A percentile compares a stretch with the other conserved stretches of the same genome.
phyloP scores from a whole-genome alignment of 2,329 filamentous ascomycete genomes.

The Colletotrichum neosansevieriae region DNA sequence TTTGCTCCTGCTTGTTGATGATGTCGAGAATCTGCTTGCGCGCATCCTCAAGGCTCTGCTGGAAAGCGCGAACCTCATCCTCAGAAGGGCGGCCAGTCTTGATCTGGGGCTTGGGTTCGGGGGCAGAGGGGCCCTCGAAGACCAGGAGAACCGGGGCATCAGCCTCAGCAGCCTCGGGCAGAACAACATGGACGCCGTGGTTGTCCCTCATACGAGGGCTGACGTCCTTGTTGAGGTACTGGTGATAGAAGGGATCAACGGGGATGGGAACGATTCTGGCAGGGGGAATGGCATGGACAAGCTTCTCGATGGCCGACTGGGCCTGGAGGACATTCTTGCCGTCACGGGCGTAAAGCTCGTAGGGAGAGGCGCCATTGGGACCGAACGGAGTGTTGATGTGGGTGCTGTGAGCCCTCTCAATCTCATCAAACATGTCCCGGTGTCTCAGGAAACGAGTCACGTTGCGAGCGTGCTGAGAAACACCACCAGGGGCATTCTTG shows the following conservation, averaged over 20 bases:
- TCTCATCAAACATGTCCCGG: constrained; percentile 82
- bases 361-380: constrained; percentile 77
- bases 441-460: constrained; percentile 90
- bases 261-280: constrained; percentile 74
- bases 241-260: constrained; percentile 84
- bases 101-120: constrained; percentile 40
- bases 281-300: constrained; percentile 81
- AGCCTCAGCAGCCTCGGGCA: constrained; percentile 73
- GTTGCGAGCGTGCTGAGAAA: constrained; percentile 83
- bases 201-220: constrained; percentile 73
- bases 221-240: constrained; percentile 75
- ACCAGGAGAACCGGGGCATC: constrained; percentile 77
- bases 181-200: constrained; percentile 79
- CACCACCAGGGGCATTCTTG: constrained; percentile 76
- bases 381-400: constrained; percentile 85
- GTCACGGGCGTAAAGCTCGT: constrained; percentile 90
- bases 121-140: constrained; percentile 71
- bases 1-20: constrained; percentile 69
- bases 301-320: constrained; percentile 78
- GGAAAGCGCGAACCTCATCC: constrained; percentile 65
- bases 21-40: constrained; percentile 68
- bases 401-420: constrained; percentile 85
- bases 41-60: constrained; percentile 67
- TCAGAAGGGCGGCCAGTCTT: constrained; percentile 44
- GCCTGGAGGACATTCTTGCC: constrained; percentile 85